A percentile compares a stretch with the other conserved stretches of the same genome.
phyloP scores from a whole-genome alignment of 2,329 filamentous ascomycete genomes.

The Periconia digitata region DNA sequence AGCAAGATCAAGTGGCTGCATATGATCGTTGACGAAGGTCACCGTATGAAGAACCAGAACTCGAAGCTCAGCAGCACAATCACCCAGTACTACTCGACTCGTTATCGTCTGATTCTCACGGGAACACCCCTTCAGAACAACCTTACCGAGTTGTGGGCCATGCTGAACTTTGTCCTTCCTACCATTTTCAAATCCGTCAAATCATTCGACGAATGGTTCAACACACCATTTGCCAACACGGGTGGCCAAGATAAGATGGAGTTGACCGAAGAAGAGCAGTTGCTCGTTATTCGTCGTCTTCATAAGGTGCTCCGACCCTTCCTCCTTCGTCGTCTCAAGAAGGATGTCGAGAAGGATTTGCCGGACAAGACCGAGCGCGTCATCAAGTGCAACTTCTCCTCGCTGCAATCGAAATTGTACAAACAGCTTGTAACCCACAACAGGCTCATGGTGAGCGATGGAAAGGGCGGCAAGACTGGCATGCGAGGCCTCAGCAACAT shows the following conservation, averaged over 20 bases:
- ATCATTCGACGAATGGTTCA: constrained; percentile 99
- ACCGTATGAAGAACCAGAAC: constrained; percentile 98
- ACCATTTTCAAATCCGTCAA: constrained; percentile 99
- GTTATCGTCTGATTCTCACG: constrained; percentile 94
- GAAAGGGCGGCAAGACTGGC: constrained; percentile 91
- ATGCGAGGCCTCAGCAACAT: constrained; percentile 97
- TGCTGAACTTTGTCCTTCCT: constrained; percentile 96
- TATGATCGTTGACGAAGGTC: constrained; percentile 99
- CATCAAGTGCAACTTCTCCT: constrained; percentile 98
- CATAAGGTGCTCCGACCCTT: constrained; percentile 98
- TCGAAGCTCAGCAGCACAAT: constrained; percentile 96
- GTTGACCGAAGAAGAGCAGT: constrained; percentile 97
- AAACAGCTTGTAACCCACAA: constrained; percentile 97
- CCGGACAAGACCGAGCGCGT: constrained; percentile 99
- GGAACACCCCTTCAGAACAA: constrained; percentile 98
- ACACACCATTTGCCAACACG: constrained; percentile 97
- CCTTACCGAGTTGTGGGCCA: constrained; percentile 90
- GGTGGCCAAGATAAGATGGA: constrained; percentile 99
- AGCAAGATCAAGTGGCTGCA: constrained; percentile 99
- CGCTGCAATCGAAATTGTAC: constrained; percentile 89
- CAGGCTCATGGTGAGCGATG: constrained; percentile 89
- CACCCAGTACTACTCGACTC: constrained; percentile 90
- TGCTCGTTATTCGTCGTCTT: constrained; percentile 95
- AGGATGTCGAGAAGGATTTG: constrained; percentile 98
- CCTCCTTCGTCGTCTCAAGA: constrained; percentile 96